These are phyloP conservation scores for Nigrograna mackinnonii DNA, from an alignment of 2,329 filamentous ascomycete genomes.

Conservation along the genomic window DNA sequence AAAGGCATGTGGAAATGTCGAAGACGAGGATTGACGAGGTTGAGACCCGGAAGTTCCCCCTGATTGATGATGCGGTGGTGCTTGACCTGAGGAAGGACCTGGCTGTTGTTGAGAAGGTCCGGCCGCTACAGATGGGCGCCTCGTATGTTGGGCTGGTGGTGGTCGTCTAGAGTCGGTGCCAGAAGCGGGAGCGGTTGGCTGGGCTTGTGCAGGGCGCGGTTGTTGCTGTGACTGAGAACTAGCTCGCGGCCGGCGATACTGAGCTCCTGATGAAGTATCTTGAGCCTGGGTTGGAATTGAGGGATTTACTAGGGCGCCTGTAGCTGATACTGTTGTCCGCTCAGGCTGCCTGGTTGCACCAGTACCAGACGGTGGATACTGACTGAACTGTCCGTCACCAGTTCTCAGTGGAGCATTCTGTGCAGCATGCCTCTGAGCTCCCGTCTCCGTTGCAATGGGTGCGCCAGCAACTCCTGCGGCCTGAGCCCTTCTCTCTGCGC, in stretches of 20 bases:
- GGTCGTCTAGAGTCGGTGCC: slow-evolving; percentile 31
- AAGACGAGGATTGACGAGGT: slow-evolving; percentile 47
- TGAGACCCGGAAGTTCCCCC: slow-evolving; percentile 23
- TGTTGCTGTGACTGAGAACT: slow-evolving; percentile 40
- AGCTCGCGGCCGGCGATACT: slow-evolving; percentile 32
- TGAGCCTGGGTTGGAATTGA: slow-evolving; percentile 24
- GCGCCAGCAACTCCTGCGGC: slow-evolving; percentile 56
- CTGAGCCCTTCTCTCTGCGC: slow-evolving; percentile 64
- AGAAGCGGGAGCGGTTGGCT: slow-evolving; percentile 21
- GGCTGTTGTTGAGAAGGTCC: slow-evolving; percentile 37
- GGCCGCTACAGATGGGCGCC: slow-evolving; percentile 33
- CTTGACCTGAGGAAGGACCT: slow-evolving; percentile 27
- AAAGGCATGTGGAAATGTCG: slow-evolving; percentile 92
- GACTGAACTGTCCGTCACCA: slow-evolving; percentile 28
- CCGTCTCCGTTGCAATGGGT: slow-evolving; percentile 28
- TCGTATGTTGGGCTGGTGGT: slow-evolving; percentile 30
- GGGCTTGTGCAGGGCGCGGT: slow-evolving; percentile 29
- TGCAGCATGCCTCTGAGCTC: slow-evolving; percentile 26
- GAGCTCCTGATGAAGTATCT: slow-evolving; percentile 29
- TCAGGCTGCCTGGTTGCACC: slow-evolving; percentile 34
- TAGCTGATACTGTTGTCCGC: slow-evolving; percentile 14
- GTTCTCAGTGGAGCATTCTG: slow-evolving; percentile 27
- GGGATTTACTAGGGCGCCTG: slow-evolving; percentile 16
- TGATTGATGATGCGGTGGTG: slow-evolving; percentile 30
- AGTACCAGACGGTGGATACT: slow-evolving; percentile 26